Percentiles rank a stretch among this genome's conserved stretches.
Conservation (phyloP, 225 moss, liverwort and hornwort species). For the Climacium dendroides region DNA sequence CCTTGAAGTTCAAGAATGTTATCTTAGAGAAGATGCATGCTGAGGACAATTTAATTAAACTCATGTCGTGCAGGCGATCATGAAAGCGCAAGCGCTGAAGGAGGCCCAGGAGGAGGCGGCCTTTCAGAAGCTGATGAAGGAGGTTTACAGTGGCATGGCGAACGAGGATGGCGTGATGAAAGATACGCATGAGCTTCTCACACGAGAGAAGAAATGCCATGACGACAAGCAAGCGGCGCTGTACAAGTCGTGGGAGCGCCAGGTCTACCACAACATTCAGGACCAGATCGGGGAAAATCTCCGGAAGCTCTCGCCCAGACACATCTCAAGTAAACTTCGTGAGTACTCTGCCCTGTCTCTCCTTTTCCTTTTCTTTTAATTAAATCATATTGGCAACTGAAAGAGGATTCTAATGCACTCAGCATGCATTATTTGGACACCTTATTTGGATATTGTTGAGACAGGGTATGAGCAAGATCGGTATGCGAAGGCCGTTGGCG, state of each 20-base stretch:
- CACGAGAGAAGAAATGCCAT: not conserved
- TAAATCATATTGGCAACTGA: not conserved
- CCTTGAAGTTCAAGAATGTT: not conserved
- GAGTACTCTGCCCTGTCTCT: not conserved
- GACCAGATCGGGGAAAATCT: conserved; percentile 30
- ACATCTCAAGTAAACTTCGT: conserved; percentile 42
- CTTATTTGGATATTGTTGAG: not conserved
- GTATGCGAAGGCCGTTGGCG: conserved; percentile 24
- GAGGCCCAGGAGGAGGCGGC: conserved; percentile 31
- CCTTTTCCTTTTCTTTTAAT: too few relatives aligned
- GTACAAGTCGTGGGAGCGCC: conserved; percentile 44
- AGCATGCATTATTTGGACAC: not conserved
- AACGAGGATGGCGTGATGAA: conserved; percentile 45
- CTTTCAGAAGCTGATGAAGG: conserved; percentile 30
- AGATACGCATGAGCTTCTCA: conserved; percentile 13
- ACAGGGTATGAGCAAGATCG: conserved; percentile 55
- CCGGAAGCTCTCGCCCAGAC: conserved; percentile 19
- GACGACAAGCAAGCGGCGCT: conserved; percentile 22
- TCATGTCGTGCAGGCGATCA: not conserved
- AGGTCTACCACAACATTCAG: conserved; percentile 43
- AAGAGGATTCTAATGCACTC: not conserved
- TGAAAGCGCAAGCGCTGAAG: conserved; percentile 6
- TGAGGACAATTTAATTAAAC: not conserved
- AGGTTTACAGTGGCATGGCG: not conserved
- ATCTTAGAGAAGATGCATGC: not conserved